Base-by-base conservation (phyloP, 768 basidiomycete genomes). In the Podaxis sp. region DNA sequence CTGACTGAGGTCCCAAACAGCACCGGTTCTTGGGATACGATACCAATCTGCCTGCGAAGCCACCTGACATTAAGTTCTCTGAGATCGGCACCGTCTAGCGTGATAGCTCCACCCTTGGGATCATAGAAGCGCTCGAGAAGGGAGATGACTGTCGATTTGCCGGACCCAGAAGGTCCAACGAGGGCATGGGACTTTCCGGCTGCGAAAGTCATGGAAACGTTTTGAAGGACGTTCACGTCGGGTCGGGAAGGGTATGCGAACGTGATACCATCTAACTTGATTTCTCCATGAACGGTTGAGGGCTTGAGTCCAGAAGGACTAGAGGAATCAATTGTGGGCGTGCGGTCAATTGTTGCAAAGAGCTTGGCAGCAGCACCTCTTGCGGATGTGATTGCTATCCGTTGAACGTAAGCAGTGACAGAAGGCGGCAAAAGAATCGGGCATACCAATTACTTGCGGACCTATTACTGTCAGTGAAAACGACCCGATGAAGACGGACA, bases 101-200 rank as follows among this genome's bases (percentile, higher is more conserved):
- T 81, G 66, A 92, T 81, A 13, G 66, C 62, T 11, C 91, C 91
- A 0, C 69, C 68, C 0, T 81, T 71, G 1, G 90, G 88, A 67
- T 93, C 91, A 65, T 92, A 92, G 75, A 91, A 92, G 9, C 91
- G 80, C 68, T 91, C 90, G 58, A 90, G 80, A n/a, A 91, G 80
- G 23, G 83, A 79, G 27, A 91, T 77, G 56, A 89, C 72, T 2
- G 87, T 88, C 4, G 84, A 86, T 66, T 87, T 87, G 11, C 87
- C 87, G 1, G 83, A 85, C 1, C 87, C 87, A 35, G 83, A 85
- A 14, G 87, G 85, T 52, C 87, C 87, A 40, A 89, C 87, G 21
- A 88, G 77, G 10, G 87, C 87, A 6, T 81, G 79, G 1, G 87
- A 87, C 69, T 86, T 83, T 18, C 90, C 89, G 0, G 85, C 85